phyloP scores from a whole-genome alignment of 106 monocot species.

The Xerophyta viscosa region DNA sequence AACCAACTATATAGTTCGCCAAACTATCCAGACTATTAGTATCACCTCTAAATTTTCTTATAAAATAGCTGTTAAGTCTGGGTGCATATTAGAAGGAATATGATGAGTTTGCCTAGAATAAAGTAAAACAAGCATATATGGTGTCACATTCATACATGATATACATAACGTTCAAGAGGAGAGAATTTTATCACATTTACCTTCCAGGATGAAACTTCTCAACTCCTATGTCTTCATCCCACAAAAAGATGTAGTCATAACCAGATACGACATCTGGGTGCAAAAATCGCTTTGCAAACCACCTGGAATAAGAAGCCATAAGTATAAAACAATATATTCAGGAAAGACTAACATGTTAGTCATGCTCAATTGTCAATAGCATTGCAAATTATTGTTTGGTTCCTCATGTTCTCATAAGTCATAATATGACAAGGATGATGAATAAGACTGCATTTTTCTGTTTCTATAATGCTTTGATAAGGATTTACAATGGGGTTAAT shows the following conservation, averaged over 20 bases:
- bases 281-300: slow-evolving; percentile 95
- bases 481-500: too few relatives aligned
- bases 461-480: too few relatives aligned
- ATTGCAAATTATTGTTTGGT: too few relatives aligned
- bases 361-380: too few relatives aligned
- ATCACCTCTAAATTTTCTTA: too few relatives aligned
- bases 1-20: too few relatives aligned
- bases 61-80: too few relatives aligned
- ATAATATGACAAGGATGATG: too few relatives aligned
- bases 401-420: background rate
- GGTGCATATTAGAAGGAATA: too few relatives aligned
- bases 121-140: background rate
- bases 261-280: slow-evolving; percentile 75
- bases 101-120: too few relatives aligned
- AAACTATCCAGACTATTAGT: too few relatives aligned
- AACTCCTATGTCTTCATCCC: slow-evolving; percentile 96
- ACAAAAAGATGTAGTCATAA: slow-evolving; percentile 82
- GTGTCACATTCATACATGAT: background rate
- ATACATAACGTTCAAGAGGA: background rate
- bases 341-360: background rate
- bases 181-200: slow-evolving; percentile 19
- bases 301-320: slow-evolving; percentile 42
- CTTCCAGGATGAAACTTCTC: slow-evolving; percentile 86
- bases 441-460: too few relatives aligned
- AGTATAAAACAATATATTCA: background rate